Evolutionary conservation across 495 filamentous ascomycete genomes (phyloP), one percentile per base, ranked within the genome.

Genomic region (Parmelia sp.): DNA sequence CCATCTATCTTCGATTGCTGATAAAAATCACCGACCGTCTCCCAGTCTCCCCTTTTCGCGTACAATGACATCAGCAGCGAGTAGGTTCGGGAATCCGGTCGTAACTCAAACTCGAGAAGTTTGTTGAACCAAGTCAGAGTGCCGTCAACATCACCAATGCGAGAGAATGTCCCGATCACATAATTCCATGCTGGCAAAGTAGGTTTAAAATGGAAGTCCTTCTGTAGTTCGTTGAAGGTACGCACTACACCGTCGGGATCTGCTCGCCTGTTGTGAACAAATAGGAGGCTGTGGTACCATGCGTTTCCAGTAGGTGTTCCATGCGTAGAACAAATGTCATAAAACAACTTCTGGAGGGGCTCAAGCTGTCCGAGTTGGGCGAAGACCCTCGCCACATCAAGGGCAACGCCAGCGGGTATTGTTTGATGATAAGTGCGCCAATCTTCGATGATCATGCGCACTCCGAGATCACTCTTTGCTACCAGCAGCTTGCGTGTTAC

Each of bases 1-100:
- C 71, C 70, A 4, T 70, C 62, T 1, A 77, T 65, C 60, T 78
- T 74, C 12, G 87, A 84, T 42, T 84, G 70, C 25, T 77, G 74
- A 62, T 87, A 83, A n/a, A 96, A 68, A 35, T 83, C 78, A 37
- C 86, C 74, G 12, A 85, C 80, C 65, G 80, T 82, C 25, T 88
- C 84, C 31, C 91, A 72, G 73, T 97, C 94, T 4, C 94, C 91
- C 65, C 84, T 80, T n/a, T 76, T 76, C 17, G 84, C 87, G 59
- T 83, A 84, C 71, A 94, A 77, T 23, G 80, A 80, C 82, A 96
- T 88, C 61, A 96, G 66, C 2, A 83, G 86, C 25, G 79, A 85
- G 65, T 88, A 91, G 7, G 87, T 89, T 68, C 83, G 80, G 1
- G 71, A 63, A 71, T 88, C 82, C 0, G 85, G 86, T 35, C 75